Conservation (phyloP, 2,329 filamentous ascomycete species). For the Aspergillus fijiensis region DNA sequence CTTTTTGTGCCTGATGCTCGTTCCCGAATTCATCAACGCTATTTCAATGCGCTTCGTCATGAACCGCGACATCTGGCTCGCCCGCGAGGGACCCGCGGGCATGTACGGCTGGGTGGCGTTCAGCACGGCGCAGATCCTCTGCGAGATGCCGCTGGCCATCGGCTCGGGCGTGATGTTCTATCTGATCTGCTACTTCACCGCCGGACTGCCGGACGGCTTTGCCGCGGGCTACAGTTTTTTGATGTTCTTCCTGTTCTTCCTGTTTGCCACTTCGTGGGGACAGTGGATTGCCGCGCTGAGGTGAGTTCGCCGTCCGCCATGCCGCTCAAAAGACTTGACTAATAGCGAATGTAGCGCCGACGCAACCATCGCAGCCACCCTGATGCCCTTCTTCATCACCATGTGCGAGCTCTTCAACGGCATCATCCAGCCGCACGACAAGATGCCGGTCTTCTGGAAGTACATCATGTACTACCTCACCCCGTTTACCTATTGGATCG, state of each 20-base stretch:
- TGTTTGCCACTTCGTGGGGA: constrained; percentile 70
- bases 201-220: constrained; percentile 64
- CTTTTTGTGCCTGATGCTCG: constrained; percentile 62
- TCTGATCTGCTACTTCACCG: constrained; percentile 69
- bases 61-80: constrained; percentile 67
- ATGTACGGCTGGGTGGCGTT: constrained; percentile 73
- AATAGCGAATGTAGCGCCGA: constrained; percentile 25
- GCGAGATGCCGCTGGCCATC: constrained; percentile 67
- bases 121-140: constrained; percentile 65
- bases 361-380: constrained; percentile 73
- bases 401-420: constrained; percentile 84
- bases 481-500: constrained; percentile 79
- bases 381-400: constrained; percentile 81
- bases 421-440: constrained; percentile 73
- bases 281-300: constrained; percentile 75
- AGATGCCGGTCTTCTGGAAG: constrained; percentile 77
- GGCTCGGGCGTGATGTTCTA: constrained; percentile 64
- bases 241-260: constrained; percentile 70
- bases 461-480: constrained; percentile 81
- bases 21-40: constrained; percentile 67
- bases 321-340: neutral
- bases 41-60: constrained; percentile 70
- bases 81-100: constrained; percentile 65
- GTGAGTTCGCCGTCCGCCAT: constrained; percentile 48
- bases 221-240: constrained; percentile 69